Evolutionary conservation across 202 grass and related monocot species (phyloP), one percentile per base, ranked within the genome.

Genomic region (Panicum virgatum): DNA sequence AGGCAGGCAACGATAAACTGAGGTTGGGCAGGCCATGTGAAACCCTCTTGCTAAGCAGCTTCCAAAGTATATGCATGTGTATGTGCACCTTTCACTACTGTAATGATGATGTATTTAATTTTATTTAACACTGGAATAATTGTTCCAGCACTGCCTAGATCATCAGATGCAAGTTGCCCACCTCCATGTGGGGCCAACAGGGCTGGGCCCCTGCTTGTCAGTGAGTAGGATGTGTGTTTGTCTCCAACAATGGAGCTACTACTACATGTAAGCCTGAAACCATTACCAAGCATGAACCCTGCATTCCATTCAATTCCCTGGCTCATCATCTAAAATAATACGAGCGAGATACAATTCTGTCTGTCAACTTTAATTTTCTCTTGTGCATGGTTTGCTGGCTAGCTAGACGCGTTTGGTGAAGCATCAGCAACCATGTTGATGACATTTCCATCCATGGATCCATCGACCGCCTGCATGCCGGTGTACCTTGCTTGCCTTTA

Each of bases 1-100:
- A n/a, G 1, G 9, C 14, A 47, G 6, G 6, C 44, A 38, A 6
- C 68, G 19, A 53, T 54, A 73, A 56, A 51, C 74, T 13, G 64
- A 78, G 70, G 70, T 51, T 85, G 85, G 84, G 84, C 89, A 90
- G n/a, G n/a, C 88, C 89, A 91, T 91, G 89, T 91, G 89, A 91
- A 81, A 51, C 81, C 89, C 89, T 91, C 89, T 91, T 66, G 65
- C 89, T 74, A 52, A 85, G 89, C 85, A 91, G 42, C 89, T 91
- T 91, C 89, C 85, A 87, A 91, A 78, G 58, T 42, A 67, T 46
- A 12, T 48, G 3, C 34, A 14, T 53, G 34, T 38, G 47, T 25
- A 32, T 16, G 2, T 23, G 9, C 18, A 10, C 22, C 23, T 26
- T 59, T 59, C 23, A 27, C 11, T 59, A 59, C 4, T 6, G 12